These are phyloP conservation scores for Fusarium coffeatum DNA, from an alignment of 2,329 filamentous ascomycete genomes.

Conservation along the genomic window DNA sequence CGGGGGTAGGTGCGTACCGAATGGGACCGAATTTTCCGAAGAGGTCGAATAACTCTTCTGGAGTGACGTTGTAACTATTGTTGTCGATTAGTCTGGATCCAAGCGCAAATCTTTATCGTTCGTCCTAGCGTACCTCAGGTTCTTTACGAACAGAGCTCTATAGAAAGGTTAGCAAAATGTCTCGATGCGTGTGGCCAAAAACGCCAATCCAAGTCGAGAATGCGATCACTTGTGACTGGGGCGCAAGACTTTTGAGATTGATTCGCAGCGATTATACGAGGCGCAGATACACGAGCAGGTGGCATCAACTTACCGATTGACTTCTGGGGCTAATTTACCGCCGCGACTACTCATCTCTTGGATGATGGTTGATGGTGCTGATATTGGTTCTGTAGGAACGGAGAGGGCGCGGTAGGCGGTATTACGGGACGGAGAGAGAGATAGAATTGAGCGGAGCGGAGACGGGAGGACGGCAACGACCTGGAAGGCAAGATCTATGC, in stretches of 20 bases:
- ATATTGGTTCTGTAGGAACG: constrained; percentile 48
- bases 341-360: constrained; percentile 96
- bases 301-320: constrained; percentile 79
- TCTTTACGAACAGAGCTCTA: constrained; percentile 99
- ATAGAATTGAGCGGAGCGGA: constrained; percentile 49
- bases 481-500: constrained; percentile 38
- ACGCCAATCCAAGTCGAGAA: constrained; percentile 4
- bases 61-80: constrained; percentile 95
- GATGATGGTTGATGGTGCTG: constrained; percentile 51
- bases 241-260: constrained; percentile 26
- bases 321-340: constrained; percentile 98
- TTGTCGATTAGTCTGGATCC: constrained; percentile 63
- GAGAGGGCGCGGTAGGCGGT: constrained; percentile 44
- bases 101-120: constrained; percentile 17
- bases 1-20: constrained; percentile 70
- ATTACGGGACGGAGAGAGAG: constrained; percentile 43
- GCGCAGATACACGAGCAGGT: neutral
- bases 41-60: constrained; percentile 97
- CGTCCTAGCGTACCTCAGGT: constrained; percentile 79
- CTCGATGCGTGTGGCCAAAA: constrained; percentile 3
- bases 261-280: constrained; percentile 22
- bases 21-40: constrained; percentile 98
- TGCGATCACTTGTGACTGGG: constrained; percentile 21
- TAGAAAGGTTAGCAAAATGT: constrained; percentile 49
- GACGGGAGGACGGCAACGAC: constrained; percentile 47